Percentiles rank a stretch among this genome's conserved stretches.
Conservation (phyloP, 768 basidiomycete genomes). For the Naganishia vaughanmartiniae region DNA sequence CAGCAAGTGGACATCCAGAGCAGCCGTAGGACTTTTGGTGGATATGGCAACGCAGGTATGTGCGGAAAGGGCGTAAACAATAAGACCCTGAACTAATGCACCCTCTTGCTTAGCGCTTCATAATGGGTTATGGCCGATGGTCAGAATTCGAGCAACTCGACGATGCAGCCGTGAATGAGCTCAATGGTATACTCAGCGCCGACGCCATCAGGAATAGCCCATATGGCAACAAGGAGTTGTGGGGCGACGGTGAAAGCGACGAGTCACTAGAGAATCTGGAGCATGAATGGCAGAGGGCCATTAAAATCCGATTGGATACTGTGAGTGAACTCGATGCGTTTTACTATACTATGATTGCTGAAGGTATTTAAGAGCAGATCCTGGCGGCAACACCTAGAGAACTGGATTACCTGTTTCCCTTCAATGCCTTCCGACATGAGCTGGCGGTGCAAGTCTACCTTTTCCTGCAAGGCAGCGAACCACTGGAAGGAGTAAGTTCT, state of each 20-base stretch:
- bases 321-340: background rate
- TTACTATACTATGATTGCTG: no score
- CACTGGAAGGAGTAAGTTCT: constrained; percentile 14
- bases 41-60: constrained; percentile 20
- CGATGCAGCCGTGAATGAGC: constrained; percentile 5
- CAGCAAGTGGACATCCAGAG: constrained; percentile 6
- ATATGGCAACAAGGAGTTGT: background rate
- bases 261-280: constrained; percentile 3
- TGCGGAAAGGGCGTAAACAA: background rate
- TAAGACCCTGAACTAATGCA: background rate
- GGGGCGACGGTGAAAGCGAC: constrained; percentile 1
- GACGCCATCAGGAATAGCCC: background rate
- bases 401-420: constrained; percentile 7
- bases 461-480: background rate
- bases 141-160: background rate
- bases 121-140: constrained; percentile 18
- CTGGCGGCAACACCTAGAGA: background rate
- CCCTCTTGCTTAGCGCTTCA: background rate
- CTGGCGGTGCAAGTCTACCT: background rate
- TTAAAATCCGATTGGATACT: background rate
- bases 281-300: constrained; percentile 11
- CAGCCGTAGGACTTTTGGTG: constrained; percentile 5
- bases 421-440: constrained; percentile 15
- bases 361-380: background rate
- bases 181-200: background rate